These are phyloP conservation scores for Thermochaetoides dissita DNA, from an alignment of 2,329 filamentous ascomycete species.

Conservation along the genomic window DNA sequence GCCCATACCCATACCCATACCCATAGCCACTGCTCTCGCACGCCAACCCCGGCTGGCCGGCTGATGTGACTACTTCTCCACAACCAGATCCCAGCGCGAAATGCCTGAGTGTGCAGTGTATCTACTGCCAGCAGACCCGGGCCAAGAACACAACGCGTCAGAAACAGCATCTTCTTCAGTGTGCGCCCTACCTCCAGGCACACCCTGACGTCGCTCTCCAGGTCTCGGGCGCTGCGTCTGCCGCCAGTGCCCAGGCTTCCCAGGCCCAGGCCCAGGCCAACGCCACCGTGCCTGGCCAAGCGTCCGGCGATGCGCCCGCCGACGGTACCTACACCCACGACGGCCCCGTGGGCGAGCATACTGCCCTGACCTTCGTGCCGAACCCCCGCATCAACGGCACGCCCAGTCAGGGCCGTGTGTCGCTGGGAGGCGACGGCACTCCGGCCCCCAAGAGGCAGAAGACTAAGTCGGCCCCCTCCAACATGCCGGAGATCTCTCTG, in stretches of 20 bases:
- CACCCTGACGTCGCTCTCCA: conserved; percentile 13
- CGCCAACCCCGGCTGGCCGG: not conserved
- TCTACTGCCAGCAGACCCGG: conserved; percentile 13
- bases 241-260: conserved; percentile 1
- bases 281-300: not conserved
- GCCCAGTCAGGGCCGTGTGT: conserved; percentile 6
- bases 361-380: conserved; percentile 13
- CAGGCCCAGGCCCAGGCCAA: not conserved
- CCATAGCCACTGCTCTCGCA: no score
- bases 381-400: conserved; percentile 15
- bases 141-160: conserved; percentile 18
- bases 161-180: conserved; percentile 15
- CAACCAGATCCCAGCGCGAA: conserved; percentile 6
- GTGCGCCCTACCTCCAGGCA: conserved; percentile 12
- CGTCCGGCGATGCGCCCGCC: conserved; percentile 3
- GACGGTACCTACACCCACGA: not conserved
- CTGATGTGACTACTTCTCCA: conserved; percentile 3
- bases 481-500: conserved; percentile 13
- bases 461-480: conserved; percentile 7
- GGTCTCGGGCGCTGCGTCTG: conserved; percentile 5
- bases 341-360: conserved; percentile 4
- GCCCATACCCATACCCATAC: no score
- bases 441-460: conserved; percentile 15
- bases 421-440: conserved; percentile 9
- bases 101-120: conserved; percentile 14